Percentiles rank a stretch among this genome's conserved stretches.
Evolutionary conservation across 352 stramenopile genomes (phyloP).

Genomic region (Globisporangium rhizosaccharum): DNA sequence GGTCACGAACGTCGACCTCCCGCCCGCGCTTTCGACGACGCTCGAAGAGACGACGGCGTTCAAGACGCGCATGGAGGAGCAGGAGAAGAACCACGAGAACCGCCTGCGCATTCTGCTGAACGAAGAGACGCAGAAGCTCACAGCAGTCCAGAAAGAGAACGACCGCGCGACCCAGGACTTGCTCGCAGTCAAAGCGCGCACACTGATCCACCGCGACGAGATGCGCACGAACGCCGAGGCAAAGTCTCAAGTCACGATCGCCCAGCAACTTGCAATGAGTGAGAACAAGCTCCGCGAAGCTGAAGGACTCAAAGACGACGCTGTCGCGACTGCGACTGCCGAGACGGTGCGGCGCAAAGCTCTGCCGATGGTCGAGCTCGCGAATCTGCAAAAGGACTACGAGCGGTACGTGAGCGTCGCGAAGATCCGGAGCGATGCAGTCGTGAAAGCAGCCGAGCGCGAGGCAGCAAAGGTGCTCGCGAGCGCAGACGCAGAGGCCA

Average conservation of each 20-base stretch:
- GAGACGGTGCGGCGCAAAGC: constrained; percentile 58
- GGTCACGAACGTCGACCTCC: constrained; percentile 80
- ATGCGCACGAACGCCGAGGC: constrained; percentile 67
- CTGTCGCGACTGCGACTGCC: constrained; percentile 43
- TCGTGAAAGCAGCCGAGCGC: constrained; percentile 59
- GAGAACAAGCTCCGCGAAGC: constrained; percentile 70
- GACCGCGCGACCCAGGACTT: constrained; percentile 74
- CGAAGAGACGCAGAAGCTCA: constrained; percentile 80
- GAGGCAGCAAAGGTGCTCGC: constrained; percentile 47
- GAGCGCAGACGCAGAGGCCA: constrained; percentile 57
- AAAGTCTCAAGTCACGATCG: constrained; percentile 71
- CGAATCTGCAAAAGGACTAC: constrained; percentile 49
- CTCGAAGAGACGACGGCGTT: constrained; percentile 82
- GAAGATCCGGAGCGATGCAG: constrained; percentile 53
- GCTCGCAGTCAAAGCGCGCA: constrained; percentile 52
- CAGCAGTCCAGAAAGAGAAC: constrained; percentile 75
- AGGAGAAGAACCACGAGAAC: constrained; percentile 89
- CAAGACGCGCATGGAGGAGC: constrained; percentile 86
- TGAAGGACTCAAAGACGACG: constrained; percentile 64
- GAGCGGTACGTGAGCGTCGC: constrained; percentile 65
- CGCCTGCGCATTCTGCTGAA: constrained; percentile 78
- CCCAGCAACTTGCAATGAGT: constrained; percentile 42
- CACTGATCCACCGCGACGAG: constrained; percentile 72
- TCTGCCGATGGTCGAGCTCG: constrained; percentile 48
- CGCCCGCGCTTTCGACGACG: constrained; percentile 46